Base-by-base conservation (phyloP, 257 asterid genomes). In the Lithospermum erythrorhizon region DNA sequence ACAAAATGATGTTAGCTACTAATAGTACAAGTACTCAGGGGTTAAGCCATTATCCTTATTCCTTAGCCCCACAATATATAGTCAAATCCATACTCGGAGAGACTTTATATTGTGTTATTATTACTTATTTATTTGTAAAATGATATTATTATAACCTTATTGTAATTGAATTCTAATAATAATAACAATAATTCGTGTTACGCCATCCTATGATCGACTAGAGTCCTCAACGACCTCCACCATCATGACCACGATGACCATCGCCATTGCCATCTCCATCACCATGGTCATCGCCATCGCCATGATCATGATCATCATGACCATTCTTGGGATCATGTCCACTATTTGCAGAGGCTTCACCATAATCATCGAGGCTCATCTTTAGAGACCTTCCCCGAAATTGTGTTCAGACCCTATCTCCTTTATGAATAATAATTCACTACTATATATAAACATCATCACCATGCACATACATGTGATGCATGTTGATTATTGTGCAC, bases 381-480 rank as follows among this genome's bases (percentile, higher is more conserved):
- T 67, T 56, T 47, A 74, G 69, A 74, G 68, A 59, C 70, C 79
- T 66, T 64, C 68, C 68, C 3, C 32, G 22, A 6, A 23, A 61
- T 61, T 13, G 21, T 56, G 2, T 19, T 53, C 25, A 23, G 19
- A 0, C 11, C 29, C 6, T 65, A 25, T 57, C 56, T 57, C 41
- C 71, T 71, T 68, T 35, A 4, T 20, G n/a, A 3, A 23, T 11
- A 23, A 57, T 65, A 21, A 15, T 55, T 14, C 55, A 52, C 0
- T 1, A 7, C n/a, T 52, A n/a, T 17, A 17, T 18, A 0, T 52
- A 17, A 5, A 25, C 2, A 25, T 29, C 14, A 52, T 6, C 8
- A 15, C 2, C n/a, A 6, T 30, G 8, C 24, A 63, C 20, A 6
- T 32, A 10, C 17, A 55, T 14, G 67, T 30, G 30, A 32, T 21